Percentiles rank a stretch among this genome's conserved stretches.
Conservation (phyloP, 176 grass and related monocot species). For the Lolium perenne region DNA sequence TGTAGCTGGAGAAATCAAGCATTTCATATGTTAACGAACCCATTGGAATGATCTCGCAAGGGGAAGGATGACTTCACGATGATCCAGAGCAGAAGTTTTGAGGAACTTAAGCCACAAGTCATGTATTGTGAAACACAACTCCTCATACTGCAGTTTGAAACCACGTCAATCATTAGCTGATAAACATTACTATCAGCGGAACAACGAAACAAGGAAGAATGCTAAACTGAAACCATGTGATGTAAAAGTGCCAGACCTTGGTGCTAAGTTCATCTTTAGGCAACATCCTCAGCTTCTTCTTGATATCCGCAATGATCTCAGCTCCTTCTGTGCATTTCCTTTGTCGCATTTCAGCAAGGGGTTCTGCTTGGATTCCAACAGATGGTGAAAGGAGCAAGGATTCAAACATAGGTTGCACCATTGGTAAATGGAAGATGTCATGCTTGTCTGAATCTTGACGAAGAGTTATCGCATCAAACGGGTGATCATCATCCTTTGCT, state of each 20-base stretch:
- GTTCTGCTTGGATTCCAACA: neutral
- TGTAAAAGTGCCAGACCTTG: neutral
- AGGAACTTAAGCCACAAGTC: conserved; percentile 26
- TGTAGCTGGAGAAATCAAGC: neutral
- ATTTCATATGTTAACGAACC: conserved; percentile 19
- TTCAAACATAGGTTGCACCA: neutral
- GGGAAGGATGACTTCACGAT: conserved; percentile 20
- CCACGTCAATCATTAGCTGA: neutral
- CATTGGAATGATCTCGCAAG: conserved; percentile 25
- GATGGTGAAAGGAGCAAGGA: neutral
- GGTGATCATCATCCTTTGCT: neutral
- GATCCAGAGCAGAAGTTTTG: neutral
- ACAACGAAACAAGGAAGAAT: neutral
- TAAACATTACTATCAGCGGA: neutral
- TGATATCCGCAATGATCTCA: neutral
- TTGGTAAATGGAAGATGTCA: neutral
- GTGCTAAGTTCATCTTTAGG: neutral
- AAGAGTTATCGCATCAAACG: neutral
- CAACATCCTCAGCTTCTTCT: neutral
- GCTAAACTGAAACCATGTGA: conserved; percentile 21
- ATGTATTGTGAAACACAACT: neutral
- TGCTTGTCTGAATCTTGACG: conserved; percentile 16
- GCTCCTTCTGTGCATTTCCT: conserved; percentile 21
- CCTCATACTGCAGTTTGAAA: neutral
- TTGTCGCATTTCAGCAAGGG: neutral